phyloP scores from a whole-genome alignment of 805 yeast species.

The Tetrapisispora fleetii region DNA sequence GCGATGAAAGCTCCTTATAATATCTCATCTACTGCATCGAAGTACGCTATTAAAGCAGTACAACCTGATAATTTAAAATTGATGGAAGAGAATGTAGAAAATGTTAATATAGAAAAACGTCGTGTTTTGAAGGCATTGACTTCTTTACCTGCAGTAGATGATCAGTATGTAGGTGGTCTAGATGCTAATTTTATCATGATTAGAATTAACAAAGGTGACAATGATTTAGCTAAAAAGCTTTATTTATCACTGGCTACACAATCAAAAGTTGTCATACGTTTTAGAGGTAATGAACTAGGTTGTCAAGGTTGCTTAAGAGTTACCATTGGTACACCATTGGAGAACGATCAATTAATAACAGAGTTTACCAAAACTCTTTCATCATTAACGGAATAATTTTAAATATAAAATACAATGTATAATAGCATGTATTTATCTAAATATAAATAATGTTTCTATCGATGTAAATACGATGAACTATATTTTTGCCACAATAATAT shows the following conservation, averaged over 20 bases:
- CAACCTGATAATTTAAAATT: conserved; percentile 41
- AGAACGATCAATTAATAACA: conserved; percentile 49
- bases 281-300: conserved; percentile 82
- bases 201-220: conserved; percentile 69
- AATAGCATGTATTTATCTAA: background rate
- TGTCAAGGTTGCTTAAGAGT: conserved; percentile 83
- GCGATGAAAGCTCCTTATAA: conserved; percentile 95
- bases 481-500: too few relatives aligned
- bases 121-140: conserved; percentile 45
- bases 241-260: conserved; percentile 64
- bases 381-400: conserved; percentile 7
- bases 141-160: conserved; percentile 48
- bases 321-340: conserved; percentile 75
- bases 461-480: too few relatives aligned
- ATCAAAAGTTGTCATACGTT: conserved; percentile 77
- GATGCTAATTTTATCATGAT: conserved; percentile 81
- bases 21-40: conserved; percentile 71
- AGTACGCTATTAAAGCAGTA: conserved; percentile 67
- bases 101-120: conserved; percentile 46
- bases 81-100: conserved; percentile 47
- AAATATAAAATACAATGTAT: too few relatives aligned
- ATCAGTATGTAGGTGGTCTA: conserved; percentile 67
- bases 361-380: conserved; percentile 35
- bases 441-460: too few relatives aligned
- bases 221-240: conserved; percentile 55